Evolutionary conservation across 345 rosid genomes (phyloP), one percentile per base, ranked within the genome.

Genomic region (Kandelia obovata): DNA sequence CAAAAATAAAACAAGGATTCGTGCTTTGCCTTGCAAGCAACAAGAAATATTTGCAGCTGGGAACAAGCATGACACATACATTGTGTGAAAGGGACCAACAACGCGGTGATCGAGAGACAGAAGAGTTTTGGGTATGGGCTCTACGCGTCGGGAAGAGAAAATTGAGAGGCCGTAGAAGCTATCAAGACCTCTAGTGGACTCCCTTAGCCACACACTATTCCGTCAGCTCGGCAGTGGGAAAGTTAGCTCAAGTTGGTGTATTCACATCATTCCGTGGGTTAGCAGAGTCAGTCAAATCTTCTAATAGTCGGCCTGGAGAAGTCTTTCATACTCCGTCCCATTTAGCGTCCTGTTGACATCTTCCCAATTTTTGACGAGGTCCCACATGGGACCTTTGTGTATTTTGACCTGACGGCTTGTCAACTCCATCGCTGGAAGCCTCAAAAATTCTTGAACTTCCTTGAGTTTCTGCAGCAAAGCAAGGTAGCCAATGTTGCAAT

Each of bases 391-490:
- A 60, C 97, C 99, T 70, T 80, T 83, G 75, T 95, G 99, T 79
- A 95, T 95, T 52, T 95, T 95, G 58, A 95, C 92, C 66, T 95
- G 99, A 32, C 91, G 89, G 70, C 97, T 95, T 5, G 69, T 84
- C 69, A 95, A 72, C 60, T 84, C 73, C 87, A 80, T 82, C 71
- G 34, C 60, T 0, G 97, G 97, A 43, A 95, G 81, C 78, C 84
- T 76, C 55, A 95, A 81, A 71, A 92, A 95, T 72, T 83, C 87
- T 58, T 85, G 91, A 67, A 92, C 97, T 47, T 88, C 89, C 61
- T 81, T 69, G 66, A 92, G 80, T 81, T 72, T 92, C 99, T 95
- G 91, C 80, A 74, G 53, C 58, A 70, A 71, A 59, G 59, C 3
- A 20, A 7, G 25, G 27, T 31, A 28, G 63, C 47, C 66, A 53